phyloP scores from a whole-genome alignment of 2,329 filamentous ascomycete genomes.

The Cytospora chrysosperma region DNA sequence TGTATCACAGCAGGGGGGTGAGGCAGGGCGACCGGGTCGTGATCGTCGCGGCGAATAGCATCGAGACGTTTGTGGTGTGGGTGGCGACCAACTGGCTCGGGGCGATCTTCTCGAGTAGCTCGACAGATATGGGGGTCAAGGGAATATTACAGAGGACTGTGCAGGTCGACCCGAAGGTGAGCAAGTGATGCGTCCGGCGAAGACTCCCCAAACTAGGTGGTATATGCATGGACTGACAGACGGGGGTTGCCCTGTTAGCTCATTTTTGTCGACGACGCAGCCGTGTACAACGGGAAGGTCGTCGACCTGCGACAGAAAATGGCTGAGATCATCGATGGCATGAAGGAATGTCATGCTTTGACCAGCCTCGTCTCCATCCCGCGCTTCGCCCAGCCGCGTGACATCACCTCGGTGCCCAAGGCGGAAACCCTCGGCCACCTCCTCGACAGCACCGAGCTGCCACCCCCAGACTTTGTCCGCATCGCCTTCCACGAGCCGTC shows the following conservation, averaged over 20 bases:
- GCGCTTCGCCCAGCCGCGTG: conserved; percentile 60
- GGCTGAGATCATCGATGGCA: conserved; percentile 59
- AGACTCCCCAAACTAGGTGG: neutral
- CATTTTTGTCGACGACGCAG: conserved; percentile 80
- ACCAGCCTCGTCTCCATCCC: conserved; percentile 63
- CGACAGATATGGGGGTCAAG: conserved; percentile 80
- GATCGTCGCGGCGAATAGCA: conserved; percentile 70
- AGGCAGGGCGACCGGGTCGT: conserved; percentile 72
- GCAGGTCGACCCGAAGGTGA: conserved; percentile 70
- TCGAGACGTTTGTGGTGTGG: conserved; percentile 72
- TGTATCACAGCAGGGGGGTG: conserved; percentile 62
- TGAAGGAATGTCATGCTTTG: conserved; percentile 61
- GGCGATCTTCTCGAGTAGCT: conserved; percentile 71
- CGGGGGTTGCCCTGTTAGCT: conserved; percentile 44
- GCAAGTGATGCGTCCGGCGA: conserved; percentile 14
- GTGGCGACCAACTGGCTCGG: conserved; percentile 70
- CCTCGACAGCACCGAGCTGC: conserved; percentile 33
- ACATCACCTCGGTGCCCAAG: conserved; percentile 53
- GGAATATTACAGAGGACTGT: conserved; percentile 72
- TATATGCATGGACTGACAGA: conserved; percentile 11
- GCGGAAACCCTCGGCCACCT: conserved; percentile 48
- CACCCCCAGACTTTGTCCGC: conserved; percentile 54
- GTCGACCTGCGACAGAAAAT: conserved; percentile 75
- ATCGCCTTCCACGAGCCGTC: conserved; percentile 73
- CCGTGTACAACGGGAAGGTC: conserved; percentile 76